Evolutionary conservation across 208 protist species (phyloP).

Genomic region (Leishmania gerbilli): DNA sequence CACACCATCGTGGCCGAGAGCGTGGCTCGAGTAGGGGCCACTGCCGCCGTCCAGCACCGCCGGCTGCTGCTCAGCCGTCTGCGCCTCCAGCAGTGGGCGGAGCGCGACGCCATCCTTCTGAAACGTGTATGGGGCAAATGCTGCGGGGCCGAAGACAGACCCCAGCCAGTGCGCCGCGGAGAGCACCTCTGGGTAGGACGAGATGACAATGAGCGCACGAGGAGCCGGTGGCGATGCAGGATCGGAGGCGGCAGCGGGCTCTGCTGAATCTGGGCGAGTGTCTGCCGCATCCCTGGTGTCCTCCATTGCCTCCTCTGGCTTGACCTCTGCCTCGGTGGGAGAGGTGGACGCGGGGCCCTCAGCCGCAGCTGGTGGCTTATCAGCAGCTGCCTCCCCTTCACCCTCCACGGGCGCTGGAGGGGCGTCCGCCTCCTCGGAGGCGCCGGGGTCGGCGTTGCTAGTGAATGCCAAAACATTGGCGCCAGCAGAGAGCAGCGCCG

Average conservation of each 20-base stretch:
- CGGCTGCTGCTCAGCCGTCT: neutral
- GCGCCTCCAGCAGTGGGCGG: slow-evolving; percentile 18
- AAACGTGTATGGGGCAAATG: slow-evolving; percentile 55
- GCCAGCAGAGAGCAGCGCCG: slow-evolving; percentile 43
- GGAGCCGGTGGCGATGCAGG: slow-evolving; percentile 17
- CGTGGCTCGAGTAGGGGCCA: neutral
- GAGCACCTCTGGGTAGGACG: slow-evolving; percentile 41
- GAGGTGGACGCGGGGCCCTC: neutral
- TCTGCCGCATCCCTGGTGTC: neutral
- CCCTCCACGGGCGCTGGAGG: neutral
- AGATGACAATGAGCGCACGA: slow-evolving; percentile 54
- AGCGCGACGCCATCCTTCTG: slow-evolving; percentile 31
- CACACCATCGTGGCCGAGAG: neutral
- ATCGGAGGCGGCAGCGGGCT: neutral
- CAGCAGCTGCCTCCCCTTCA: slow-evolving; percentile 11
- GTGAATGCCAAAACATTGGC: slow-evolving; percentile 24
- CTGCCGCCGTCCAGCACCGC: neutral
- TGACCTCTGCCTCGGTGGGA: neutral
- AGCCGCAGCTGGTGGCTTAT: neutral
- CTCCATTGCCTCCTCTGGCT: neutral
- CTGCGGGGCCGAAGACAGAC: slow-evolving; percentile 57
- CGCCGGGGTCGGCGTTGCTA: neutral
- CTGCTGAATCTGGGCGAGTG: neutral
- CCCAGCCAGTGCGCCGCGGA: slow-evolving; percentile 45
- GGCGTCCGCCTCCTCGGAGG: neutral